Conservation (phyloP, 371 early-diverging fungal genomes). For the Mucor saturninus region DNA sequence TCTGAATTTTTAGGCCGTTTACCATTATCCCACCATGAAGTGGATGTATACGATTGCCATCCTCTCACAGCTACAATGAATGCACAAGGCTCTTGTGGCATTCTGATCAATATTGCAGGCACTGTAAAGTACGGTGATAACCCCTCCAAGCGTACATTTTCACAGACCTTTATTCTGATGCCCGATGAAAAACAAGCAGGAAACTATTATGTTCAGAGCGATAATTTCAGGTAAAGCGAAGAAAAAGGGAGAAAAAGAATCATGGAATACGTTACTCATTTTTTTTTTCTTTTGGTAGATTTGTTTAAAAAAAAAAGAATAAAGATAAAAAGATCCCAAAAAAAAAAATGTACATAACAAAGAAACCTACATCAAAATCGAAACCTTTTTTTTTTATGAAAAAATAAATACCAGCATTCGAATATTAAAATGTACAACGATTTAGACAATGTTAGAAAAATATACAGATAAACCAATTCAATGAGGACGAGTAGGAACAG, state of each 20-base stretch:
- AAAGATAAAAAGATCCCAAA: too few species aligned
- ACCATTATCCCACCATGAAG: slow-evolving; percentile 65
- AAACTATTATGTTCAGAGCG: slow-evolving; percentile 64
- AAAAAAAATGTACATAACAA: too few species aligned
- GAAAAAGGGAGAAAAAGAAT: background rate
- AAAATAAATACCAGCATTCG: too few species aligned
- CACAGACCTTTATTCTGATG: slow-evolving; percentile 72
- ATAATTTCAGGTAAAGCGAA: slow-evolving; percentile 58
- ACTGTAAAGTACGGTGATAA: slow-evolving; percentile 67
- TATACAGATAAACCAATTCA: too few species aligned
- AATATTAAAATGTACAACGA: too few species aligned
- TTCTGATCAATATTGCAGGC: slow-evolving; percentile 62
- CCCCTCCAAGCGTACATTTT: slow-evolving; percentile 56
- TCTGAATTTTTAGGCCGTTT: slow-evolving; percentile 63
- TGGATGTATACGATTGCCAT: slow-evolving; percentile 70
- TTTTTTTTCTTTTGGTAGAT: slow-evolving; percentile 9
- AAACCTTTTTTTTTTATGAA: too few species aligned
- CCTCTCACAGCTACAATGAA: slow-evolving; percentile 57
- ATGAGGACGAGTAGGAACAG: too few species aligned
- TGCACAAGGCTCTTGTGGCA: slow-evolving; percentile 53
- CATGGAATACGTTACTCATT: background rate
- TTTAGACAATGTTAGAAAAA: too few species aligned
- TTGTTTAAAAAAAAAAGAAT: slow-evolving; percentile 11
- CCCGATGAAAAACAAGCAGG: slow-evolving; percentile 59
- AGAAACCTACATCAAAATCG: too few species aligned